Base-by-base conservation (phyloP, 2,329 filamentous ascomycete genomes). In the Beauveria varroae region DNA sequence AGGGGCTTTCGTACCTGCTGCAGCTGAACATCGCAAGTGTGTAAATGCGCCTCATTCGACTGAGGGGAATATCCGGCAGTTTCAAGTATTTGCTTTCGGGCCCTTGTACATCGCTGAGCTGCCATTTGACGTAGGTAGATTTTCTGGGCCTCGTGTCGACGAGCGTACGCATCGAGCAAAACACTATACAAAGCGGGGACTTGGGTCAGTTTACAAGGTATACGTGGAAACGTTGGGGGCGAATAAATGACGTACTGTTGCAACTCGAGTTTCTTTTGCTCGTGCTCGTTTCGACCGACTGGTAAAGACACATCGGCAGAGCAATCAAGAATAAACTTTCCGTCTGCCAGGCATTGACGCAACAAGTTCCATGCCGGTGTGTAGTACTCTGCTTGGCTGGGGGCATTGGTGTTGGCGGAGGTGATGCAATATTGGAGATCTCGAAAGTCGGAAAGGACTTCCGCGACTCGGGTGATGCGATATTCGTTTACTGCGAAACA, bases 271-370 rank as follows among this genome's bases (percentile, higher is more conserved):
- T 85, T 86, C 30, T 71, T 72, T 70, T 87, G 85, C 70, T 87
- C 85, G 24, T 81, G 78, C 60, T 80, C 78, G 12, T 37, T 60
- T 82, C 82, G 59, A 83, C 84, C 52, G 70, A 71, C 52, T 73
- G 4, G 84, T 83, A 14, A 87, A 84, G 57, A 76, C 78, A 18
- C 84, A 70, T 87, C 85, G 46, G 84, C 84, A 24, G 82, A 84
- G 67, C 82, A 84, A 68, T 87, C 84, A 64, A 87, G 78, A 65
- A 88, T 86, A 72, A 86, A 79, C 68, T 86, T 84, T 7, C 85
- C 85, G 67, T 87, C 85, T 47, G 85, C 68, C 56, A 79, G 76
- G 73, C 84, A 87, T 72, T 88, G 85, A 47, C 85, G 80, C 57
- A 88, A 74, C 18, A 79, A 79, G 5, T 81, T 78, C 83, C 84